Percentiles rank a stretch among this genome's conserved stretches.
Conservation (phyloP, 2,329 filamentous ascomycete species). For the Arthrobotrys conoides region DNA sequence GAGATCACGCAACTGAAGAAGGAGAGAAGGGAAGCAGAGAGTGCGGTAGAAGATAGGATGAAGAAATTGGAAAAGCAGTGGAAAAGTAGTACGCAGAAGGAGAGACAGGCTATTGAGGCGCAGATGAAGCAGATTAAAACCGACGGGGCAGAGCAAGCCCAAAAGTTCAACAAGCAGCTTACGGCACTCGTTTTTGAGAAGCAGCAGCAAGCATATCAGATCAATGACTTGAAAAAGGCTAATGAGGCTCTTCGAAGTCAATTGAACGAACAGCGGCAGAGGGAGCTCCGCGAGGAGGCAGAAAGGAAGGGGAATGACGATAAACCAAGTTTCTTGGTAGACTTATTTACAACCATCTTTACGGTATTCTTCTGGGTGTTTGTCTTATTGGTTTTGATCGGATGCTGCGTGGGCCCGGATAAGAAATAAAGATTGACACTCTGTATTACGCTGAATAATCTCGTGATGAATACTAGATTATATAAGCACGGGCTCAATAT, state of each 20-base stretch:
- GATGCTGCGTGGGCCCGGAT: not conserved
- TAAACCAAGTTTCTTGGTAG: not conserved
- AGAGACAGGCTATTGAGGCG: slow-evolving; percentile 33
- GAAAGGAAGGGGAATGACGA: not conserved
- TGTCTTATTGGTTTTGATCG: not conserved
- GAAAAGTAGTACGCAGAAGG: slow-evolving; percentile 36
- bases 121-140: slow-evolving; percentile 27
- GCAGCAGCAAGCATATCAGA: slow-evolving; percentile 19
- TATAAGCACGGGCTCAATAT: not conserved
- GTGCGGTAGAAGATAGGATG: slow-evolving; percentile 16
- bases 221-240: slow-evolving; percentile 31
- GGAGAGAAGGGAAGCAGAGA: slow-evolving; percentile 25
- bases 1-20: slow-evolving; percentile 38
- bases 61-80: slow-evolving; percentile 28
- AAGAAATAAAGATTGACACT: too few relatives aligned
- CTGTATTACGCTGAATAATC: not conserved
- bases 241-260: slow-evolving; percentile 26
- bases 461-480: not conserved
- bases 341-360: too few relatives aligned
- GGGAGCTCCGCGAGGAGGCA: not conserved
- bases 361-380: not conserved
- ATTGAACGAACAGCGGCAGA: slow-evolving; percentile 9
- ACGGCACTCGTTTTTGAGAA: slow-evolving; percentile 27
- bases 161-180: slow-evolving; percentile 35
- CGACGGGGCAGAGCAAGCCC: slow-evolving; percentile 8